Evolutionary conservation across 139 green algal species (phyloP).

Genomic region (Coccomyxa sp.): DNA sequence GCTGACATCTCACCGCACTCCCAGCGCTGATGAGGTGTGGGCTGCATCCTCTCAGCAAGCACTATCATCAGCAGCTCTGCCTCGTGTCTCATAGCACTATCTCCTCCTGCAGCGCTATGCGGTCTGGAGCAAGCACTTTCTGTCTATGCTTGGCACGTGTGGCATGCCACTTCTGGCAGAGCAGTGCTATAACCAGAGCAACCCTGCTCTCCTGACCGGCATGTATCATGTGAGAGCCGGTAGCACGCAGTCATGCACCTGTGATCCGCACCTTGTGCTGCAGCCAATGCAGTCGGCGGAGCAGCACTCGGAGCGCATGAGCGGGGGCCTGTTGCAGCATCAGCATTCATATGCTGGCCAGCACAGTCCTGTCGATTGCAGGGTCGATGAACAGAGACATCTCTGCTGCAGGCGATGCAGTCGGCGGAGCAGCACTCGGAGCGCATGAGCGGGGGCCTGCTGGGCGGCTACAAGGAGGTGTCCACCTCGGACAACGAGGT

Average conservation of each 20-base stretch:
- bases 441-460: constrained; percentile 2
- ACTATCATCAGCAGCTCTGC: not conserved
- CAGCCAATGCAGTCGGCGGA: constrained; percentile 8
- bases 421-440: constrained; percentile 3
- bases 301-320: constrained; percentile 2
- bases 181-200: too few species aligned
- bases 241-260: too few species aligned
- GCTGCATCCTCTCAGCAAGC: not conserved
- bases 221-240: too few species aligned
- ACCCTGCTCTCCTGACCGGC: too few species aligned
- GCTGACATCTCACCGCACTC: not conserved
- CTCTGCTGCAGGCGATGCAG: constrained; percentile 2
- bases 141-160: too few species aligned
- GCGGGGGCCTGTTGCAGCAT: constrained; percentile 1
- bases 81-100: not conserved
- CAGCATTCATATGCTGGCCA: too few species aligned
- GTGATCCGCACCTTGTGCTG: too few species aligned
- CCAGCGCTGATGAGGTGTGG: not conserved
- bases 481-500: constrained; percentile 16
- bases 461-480: constrained; percentile 11
- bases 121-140: too few species aligned
- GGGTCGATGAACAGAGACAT: too few species aligned
- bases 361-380: too few species aligned
- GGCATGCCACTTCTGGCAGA: too few species aligned
- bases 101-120: too few species aligned